Evolutionary conservation across 495 filamentous ascomycete species (phyloP).

Genomic region (Lasiosphaeria miniovina): DNA sequence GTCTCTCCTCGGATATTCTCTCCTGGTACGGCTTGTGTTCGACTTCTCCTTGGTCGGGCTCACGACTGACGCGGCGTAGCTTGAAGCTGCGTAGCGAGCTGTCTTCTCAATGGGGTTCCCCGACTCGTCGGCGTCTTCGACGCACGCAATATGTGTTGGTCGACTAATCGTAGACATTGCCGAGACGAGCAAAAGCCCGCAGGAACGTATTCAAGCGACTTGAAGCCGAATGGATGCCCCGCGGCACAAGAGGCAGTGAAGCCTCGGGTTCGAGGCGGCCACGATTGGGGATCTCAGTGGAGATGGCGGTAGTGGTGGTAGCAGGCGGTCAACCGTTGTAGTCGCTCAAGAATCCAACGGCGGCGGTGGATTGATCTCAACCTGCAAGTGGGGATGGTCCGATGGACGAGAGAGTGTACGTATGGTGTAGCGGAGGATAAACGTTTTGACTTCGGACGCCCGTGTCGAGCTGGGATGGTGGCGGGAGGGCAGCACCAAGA

Average conservation of each 20-base stretch:
- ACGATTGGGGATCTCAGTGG: constrained; percentile 16
- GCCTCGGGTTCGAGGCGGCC: constrained; percentile 30
- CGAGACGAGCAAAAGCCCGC: constrained; percentile 23
- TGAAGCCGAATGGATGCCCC: neutral
- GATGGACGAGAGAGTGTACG: neutral
- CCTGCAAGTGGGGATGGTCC: constrained; percentile 13
- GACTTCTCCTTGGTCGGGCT: constrained; percentile 44
- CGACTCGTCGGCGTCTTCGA: constrained; percentile 48
- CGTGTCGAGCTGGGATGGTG: constrained; percentile 12
- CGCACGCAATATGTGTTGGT: constrained; percentile 37
- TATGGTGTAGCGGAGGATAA: neutral
- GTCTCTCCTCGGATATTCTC: constrained; percentile 32
- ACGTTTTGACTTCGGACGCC: constrained; percentile 8
- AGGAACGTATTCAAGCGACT: constrained; percentile 14
- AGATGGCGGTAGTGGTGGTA: neutral
- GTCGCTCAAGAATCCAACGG: constrained; percentile 5
- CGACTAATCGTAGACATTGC: constrained; percentile 29
- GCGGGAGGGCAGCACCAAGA: constrained; percentile 17
- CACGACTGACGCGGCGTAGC: constrained; percentile 30
- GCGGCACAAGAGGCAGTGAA: constrained; percentile 28
- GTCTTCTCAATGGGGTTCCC: constrained; percentile 41
- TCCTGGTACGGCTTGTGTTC: constrained; percentile 43
- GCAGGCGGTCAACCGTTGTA: constrained; percentile 4
- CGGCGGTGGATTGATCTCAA: constrained; percentile 1
- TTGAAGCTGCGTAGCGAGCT: constrained; percentile 34